Percentiles rank a stretch among this genome's conserved stretches.
These are phyloP conservation scores for Centaurea solstitialis DNA, from an alignment of 129 eudicot genomes.

Conservation along the genomic window DNA sequence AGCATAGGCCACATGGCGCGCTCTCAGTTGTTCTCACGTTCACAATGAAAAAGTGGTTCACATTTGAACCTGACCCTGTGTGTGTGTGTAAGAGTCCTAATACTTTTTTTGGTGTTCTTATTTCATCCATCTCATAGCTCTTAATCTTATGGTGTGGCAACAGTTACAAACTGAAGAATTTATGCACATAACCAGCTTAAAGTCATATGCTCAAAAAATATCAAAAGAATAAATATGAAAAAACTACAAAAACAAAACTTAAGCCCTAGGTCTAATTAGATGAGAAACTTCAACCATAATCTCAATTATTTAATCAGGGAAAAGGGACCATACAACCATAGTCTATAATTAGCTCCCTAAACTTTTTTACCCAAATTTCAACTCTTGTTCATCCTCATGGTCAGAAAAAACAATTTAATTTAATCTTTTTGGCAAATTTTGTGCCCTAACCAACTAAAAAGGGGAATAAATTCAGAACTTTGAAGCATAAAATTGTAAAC, in stretches of 20 bases:
- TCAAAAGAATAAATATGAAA: not conserved
- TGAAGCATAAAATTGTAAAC: not conserved
- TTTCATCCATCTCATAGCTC: not conserved
- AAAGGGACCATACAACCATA: not conserved
- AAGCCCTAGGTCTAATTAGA: not conserved
- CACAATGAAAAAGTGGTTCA: too few relatives aligned
- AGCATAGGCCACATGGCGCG: too few relatives aligned
- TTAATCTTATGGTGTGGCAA: not conserved
- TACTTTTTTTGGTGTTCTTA: not conserved
- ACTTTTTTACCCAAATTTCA: not conserved
- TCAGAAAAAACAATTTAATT: too few relatives aligned
- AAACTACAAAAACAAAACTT: not conserved
- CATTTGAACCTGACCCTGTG: too few relatives aligned
- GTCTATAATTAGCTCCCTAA: not conserved
- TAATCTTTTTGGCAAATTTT: not conserved
- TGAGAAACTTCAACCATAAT: not conserved
- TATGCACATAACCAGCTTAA: not conserved
- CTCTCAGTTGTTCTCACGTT: too few relatives aligned
- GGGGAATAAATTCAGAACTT: not conserved
- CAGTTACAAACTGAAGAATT: not conserved
- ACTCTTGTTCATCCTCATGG: too few relatives aligned
- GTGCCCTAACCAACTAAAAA: constrained; percentile 22
- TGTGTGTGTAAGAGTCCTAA: not conserved
- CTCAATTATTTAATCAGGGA: not conserved
- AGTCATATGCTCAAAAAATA: not conserved